Conservation (phyloP, 768 basidiomycete genomes). For the Rhizopogon vesiculosus region DNA sequence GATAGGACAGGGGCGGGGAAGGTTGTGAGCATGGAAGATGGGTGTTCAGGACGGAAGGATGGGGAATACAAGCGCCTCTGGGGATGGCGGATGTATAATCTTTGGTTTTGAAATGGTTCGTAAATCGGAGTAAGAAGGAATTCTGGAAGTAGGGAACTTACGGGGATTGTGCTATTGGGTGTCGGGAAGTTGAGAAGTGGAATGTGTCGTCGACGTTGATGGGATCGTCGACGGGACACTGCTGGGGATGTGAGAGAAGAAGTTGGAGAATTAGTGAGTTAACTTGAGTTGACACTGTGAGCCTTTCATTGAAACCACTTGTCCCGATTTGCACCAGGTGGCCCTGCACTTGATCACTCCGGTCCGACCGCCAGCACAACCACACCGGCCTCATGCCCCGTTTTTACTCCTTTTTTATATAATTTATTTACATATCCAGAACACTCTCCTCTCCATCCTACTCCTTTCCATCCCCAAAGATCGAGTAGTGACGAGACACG, state of each 20-base stretch:
- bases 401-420: background rate
- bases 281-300: background rate
- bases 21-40: conserved; percentile 37
- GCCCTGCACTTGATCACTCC: background rate
- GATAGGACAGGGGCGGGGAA: conserved; percentile 66
- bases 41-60: conserved; percentile 9
- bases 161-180: conserved; percentile 3
- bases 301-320: conserved; percentile 1
- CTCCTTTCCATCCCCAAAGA: background rate
- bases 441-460: background rate
- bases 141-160: conserved; percentile 8
- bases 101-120: too few species aligned
- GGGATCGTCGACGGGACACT: too few species aligned
- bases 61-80: conserved; percentile 5
- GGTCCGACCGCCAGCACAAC: conserved; percentile 2
- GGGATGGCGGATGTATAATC: conserved; percentile 1
- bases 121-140: conserved; percentile 4
- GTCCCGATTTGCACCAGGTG: conserved; percentile 3
- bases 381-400: conserved; percentile 1
- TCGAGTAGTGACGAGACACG: background rate
- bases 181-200: too few species aligned
- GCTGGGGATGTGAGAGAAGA: background rate
- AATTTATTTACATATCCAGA: too few species aligned
- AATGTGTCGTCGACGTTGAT: too few species aligned
- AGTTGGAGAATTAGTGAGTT: background rate